Conservation (phyloP, 140 eudicot species). For the Flaveria floridana region DNA sequence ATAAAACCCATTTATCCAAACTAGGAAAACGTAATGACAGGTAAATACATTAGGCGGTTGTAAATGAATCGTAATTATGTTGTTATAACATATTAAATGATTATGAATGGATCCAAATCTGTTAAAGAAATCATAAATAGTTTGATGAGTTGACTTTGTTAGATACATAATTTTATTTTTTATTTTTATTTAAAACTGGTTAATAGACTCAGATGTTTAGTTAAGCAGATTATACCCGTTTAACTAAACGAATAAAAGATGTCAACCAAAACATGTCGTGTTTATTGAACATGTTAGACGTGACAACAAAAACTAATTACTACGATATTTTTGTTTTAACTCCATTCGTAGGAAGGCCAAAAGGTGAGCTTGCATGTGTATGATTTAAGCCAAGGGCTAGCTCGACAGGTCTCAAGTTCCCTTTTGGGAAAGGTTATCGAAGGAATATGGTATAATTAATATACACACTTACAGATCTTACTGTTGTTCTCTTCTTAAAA, state of each 20-base stretch:
- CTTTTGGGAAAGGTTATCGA: slow-evolving; percentile 80
- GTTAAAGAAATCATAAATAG: neutral
- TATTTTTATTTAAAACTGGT: no score
- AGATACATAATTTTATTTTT: no score
- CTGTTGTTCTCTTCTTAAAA: no score
- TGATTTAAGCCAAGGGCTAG: slow-evolving; percentile 86
- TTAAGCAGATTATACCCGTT: neutral
- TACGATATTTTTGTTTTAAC: no score
- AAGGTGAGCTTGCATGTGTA: slow-evolving; percentile 74
- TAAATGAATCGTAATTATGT: no score
- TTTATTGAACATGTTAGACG: neutral
- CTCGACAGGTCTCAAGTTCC: slow-evolving; percentile 68
- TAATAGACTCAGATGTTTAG: neutral
- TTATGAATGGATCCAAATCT: neutral
- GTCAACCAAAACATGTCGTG: neutral
- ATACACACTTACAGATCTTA: no score
- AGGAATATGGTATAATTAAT: slow-evolving; percentile 64
- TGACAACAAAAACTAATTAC: no score
- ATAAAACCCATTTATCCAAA: neutral
- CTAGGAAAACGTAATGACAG: neutral
- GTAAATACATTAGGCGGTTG: neutral
- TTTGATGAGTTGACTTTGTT: neutral
- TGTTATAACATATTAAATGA: neutral
- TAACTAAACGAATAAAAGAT: no score
- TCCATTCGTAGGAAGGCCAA: slow-evolving; percentile 53